Base-by-base conservation (phyloP, 371 early-diverging fungal species). In the Mucor sp. region DNA sequence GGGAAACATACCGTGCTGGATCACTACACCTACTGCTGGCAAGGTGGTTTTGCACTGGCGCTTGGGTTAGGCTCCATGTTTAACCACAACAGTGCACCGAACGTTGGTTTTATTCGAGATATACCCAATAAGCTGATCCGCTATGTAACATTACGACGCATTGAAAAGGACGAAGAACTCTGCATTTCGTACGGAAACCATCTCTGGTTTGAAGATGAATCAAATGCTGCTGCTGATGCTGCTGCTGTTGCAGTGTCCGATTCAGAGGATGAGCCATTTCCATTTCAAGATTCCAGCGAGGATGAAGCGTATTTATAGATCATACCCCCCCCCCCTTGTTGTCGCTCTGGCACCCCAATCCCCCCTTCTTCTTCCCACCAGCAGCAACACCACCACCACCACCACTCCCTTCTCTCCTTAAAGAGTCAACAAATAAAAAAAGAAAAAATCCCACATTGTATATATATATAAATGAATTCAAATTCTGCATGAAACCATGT, bases 11-110 rank as follows among this genome's bases (percentile, higher is more conserved):
- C 91, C 0, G 68, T 81, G 9, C 69, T 89, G 12, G 91, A 90
- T 64, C 83, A 90, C 59, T 91, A 91, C 61, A 91, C 91, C 0
- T 91, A 90, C 65, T 81, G 85, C 30, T 91, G 91, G 91, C 74
- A 70, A 55, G 85, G 80, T n/a, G 85, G 86, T 5, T 88, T 74
- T 77, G 90, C 87, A 4, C 76, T 91, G 17, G 90, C 91, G 0
- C 79, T 91, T 30, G 91, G 91, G 3, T 77, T 91, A 19, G 91
- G 90, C 2, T 86, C 88, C 55, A 87, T 89, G 89, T 90, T 91
- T 67, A 90, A 90, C 65, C 90, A 91, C 59, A 66, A 81, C 63
- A 78, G 69, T 27, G 62, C 76, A 9, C 88, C 90, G 9, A 91
- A 90, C 61, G 81, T 90, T 9, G 89, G 90, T 2, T 91, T 89